Evolutionary conservation across 352 stramenopile species (phyloP), one percentile per base, ranked within the genome.

Genomic region (Aphanomyces euteiches): DNA sequence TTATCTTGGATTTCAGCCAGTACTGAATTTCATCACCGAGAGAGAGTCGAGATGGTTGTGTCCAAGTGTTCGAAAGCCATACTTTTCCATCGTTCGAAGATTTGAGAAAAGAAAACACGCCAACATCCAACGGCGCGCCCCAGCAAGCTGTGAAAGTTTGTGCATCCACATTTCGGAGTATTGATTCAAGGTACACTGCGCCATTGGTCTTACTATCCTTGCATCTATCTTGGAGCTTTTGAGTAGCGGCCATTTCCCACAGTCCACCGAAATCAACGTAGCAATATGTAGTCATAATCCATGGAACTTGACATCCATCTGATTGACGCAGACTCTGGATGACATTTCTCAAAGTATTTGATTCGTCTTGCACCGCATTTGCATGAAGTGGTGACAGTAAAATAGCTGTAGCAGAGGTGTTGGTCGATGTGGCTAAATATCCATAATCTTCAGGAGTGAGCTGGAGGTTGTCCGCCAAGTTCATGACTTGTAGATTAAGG

Each of bases 211-310:
- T 15, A 28, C 61, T 36, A 28, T 6, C 7, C 7, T 43, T n/a
- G 56, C 64, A 70, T 10, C 21, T n/a, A 19, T 45, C 10, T 37
- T 70, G 64, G 7, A n/a, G 21, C 39, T 19, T 41, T 12, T 17
- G 17, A 3, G 64, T 59, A 21, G 19, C 13, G 1, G 48, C 64
- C 64, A 70, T 41, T 43, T 70, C 64, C 64, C 64, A 70, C 15
- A 48, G 58, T 5, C 28, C 47, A 45, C 40, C 40, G 17, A 70
- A 70, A 50, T 70, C 64, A 37, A 70, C 64, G 45, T 61, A 70
- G 64, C 64, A 70, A 17, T 54, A 57, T 7, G 48, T 19, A 5
- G 47, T 57, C 10, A 54, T 36, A 28, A 70, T 70, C 64, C 64
- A 70, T n/a, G 64, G 64, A 7, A 70, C 12, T 12, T 5, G 4